Evolutionary conservation across 2,329 filamentous ascomycete species (phyloP), one percentile per base, ranked within the genome.

Genomic region (Nigrospora oryzae): DNA sequence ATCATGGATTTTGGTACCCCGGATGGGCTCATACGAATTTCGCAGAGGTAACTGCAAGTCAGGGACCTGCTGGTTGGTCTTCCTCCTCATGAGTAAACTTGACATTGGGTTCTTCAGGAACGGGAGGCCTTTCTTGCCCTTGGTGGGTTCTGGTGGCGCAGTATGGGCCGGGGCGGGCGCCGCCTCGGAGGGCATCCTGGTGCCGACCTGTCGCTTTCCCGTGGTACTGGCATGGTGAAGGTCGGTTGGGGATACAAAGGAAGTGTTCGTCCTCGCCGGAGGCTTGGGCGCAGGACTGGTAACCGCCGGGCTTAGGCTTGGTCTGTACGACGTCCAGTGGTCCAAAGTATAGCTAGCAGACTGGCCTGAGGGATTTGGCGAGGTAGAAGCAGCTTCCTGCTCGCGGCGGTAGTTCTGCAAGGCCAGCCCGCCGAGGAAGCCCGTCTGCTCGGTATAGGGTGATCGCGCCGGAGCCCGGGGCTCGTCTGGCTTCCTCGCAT

Each of bases 1-100:
- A 58, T 81, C 81, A 56, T 85, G 82, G 41, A 83, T 73, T 39
- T 72, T 69, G 8, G 76, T 85, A 40, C 77, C 82, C 54, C 71
- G 73, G 50, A 85, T 85, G 15, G 80, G 80, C 53, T 84, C 80
- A 52, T 83, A 81, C 16, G 63, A 60, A 5, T 70, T 68, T 52
- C 64, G 52, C 28, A 71, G 53, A 0, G 72, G 66, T 17, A 72
- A 53, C 1, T 69, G 55, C 3, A 71, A 46, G 38, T 75, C 73
- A 1, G 69, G 64, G 1, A 63, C 60, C 42, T 67, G 68, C 45
- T 79, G 75, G 14, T 67, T 73, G 12, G 71, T 71, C 52, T 74
- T 79, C 43, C 78, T 70, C 47, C 79, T 70, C 66, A 74, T 66
- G 42, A 83, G 65, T 17, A 82, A 59, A 1, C 74, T 76, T 2